Base-by-base conservation (phyloP, 2,329 filamentous ascomycete genomes). In the Thelonectria olida region DNA sequence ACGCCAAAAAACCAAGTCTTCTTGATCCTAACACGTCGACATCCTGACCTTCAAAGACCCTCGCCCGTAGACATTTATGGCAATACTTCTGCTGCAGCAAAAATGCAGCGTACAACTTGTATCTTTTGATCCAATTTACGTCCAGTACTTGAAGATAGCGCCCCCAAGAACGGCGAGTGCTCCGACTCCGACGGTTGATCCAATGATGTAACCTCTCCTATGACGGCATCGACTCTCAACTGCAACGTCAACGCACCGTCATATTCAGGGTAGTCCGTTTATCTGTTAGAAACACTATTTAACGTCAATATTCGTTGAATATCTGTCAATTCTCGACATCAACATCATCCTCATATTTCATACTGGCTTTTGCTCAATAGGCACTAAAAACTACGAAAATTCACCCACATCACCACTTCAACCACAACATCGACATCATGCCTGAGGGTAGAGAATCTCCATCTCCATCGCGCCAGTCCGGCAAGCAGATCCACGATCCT, bases 371-470 rank as follows among this genome's bases (percentile, higher is more conserved):
- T 45, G 34, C 25, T 38, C 31, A 27, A 47, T 41, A 45, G 22
- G 9, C 28, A 25, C n/a, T 20, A 13, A 8, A 36, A 36, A n/a
- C n/a, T n/a, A n/a, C n/a, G n/a, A n/a, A n/a, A n/a, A n/a, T n/a
- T n/a, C n/a, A n/a, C n/a, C n/a, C n/a, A 25, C 4, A n/a, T 20
- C 47, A 20, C 9, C 23, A 7, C 20, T 50, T 41, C 9, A 28
- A 19, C 41, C 6, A 5, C 27, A 23, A 42, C 39, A 48, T 27
- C 19, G 69, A 66, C 63, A 88, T 66, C 72, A 92, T 93, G 90
- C 89, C 91, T 73, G 78, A 85, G 78, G 91, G 92, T 76, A 89
- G 89, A 74, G 86, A 97, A 79, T 97, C 93, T 28, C 93, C 93
- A 64, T 81, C 88, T 53, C 91, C 92, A 25, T 88, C 92, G 80